These are phyloP conservation scores for Teratosphaeria nubilosa DNA, from an alignment of 2,329 filamentous ascomycete species.

Conservation along the genomic window DNA sequence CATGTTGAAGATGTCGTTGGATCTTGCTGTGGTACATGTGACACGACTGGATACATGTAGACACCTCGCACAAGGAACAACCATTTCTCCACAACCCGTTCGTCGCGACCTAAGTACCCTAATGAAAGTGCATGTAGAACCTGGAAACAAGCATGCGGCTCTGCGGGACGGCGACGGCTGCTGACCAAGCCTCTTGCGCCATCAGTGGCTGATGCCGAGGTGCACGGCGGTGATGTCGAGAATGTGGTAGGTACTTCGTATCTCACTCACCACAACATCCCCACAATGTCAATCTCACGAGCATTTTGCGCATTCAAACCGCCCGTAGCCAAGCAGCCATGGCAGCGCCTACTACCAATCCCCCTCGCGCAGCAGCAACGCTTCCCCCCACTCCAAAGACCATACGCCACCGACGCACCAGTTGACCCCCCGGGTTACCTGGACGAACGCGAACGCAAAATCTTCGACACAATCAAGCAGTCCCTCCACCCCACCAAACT, in stretches of 20 bases:
- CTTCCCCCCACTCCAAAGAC: background rate
- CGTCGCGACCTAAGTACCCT: background rate
- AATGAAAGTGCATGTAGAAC: too few species aligned
- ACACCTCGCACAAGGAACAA: background rate
- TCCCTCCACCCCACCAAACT: constrained; percentile 34
- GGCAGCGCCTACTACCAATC: background rate
- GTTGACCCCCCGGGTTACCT: constrained; percentile 36
- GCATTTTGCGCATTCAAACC: background rate
- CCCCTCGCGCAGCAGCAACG: background rate
- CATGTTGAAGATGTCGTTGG: background rate
- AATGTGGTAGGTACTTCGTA: background rate
- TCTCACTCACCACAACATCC: background rate
- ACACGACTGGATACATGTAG: background rate
- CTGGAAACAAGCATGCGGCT: background rate
- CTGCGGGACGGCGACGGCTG: background rate
- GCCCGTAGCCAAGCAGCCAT: background rate
- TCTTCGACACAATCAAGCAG: constrained; percentile 38
- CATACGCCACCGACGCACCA: background rate
- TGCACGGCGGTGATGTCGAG: background rate
- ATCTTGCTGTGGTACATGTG: background rate
- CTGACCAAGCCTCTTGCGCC: background rate
- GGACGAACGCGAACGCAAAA: constrained; percentile 34
- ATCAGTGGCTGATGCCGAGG: background rate
- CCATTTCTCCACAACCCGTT: background rate
- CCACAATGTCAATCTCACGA: background rate